phyloP scores from a whole-genome alignment of 2,329 filamentous ascomycete genomes.

The Colletotrichum cordylinicola region DNA sequence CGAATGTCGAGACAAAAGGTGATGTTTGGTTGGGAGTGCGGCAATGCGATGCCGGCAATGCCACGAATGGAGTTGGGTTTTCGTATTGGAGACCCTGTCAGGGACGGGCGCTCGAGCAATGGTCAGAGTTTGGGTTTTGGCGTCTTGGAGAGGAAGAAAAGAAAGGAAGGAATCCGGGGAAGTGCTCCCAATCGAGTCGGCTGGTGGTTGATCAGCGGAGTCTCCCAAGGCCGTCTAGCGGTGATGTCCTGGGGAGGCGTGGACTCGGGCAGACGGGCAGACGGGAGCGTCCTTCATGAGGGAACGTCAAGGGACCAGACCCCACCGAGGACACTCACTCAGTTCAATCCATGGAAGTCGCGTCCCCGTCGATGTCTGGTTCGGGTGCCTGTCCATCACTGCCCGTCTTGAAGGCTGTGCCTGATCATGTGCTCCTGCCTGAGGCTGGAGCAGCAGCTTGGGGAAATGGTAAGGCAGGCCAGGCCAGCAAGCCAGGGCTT shows the following conservation, averaged over 20 bases:
- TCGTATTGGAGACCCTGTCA: not conserved
- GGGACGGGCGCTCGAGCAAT: not conserved
- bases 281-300: not conserved
- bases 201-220: slow-evolving; percentile 17
- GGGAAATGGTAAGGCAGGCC: not conserved
- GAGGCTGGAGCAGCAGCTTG: not conserved
- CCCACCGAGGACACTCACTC: not conserved
- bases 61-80: not conserved
- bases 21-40: not conserved
- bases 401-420: not conserved
- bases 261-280: not conserved
- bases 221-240: not conserved
- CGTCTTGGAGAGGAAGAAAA: not conserved
- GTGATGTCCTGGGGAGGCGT: not conserved
- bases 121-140: not conserved
- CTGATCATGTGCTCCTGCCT: not conserved
- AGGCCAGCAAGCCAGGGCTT: not conserved
- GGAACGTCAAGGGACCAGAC: not conserved
- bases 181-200: not conserved
- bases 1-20: not conserved
- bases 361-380: not conserved
- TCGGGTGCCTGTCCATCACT: not conserved
- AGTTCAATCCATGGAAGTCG: not conserved
- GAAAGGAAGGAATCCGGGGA: slow-evolving; percentile 12
- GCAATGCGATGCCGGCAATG: not conserved